Conservation (phyloP, 495 filamentous ascomycete genomes). For the Penicillium bialowiezense region DNA sequence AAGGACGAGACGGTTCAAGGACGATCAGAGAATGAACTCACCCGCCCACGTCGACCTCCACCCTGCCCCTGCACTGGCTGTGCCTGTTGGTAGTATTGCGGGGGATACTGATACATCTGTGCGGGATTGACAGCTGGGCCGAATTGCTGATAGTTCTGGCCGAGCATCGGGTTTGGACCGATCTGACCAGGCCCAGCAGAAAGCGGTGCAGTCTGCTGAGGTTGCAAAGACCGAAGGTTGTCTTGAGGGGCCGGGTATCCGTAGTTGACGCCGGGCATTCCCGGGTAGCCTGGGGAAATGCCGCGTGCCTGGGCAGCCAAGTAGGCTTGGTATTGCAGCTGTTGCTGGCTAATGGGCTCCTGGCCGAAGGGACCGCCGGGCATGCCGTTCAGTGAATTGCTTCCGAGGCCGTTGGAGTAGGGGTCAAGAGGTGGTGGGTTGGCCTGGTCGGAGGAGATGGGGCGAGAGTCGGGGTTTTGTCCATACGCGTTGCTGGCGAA, state of each 20-base stretch:
- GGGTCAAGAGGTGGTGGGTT: conserved; percentile 39
- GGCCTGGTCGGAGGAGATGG: conserved; percentile 41
- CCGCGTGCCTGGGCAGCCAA: conserved; percentile 42
- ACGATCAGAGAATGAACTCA: conserved; percentile 26
- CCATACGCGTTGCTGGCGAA: conserved; percentile 35
- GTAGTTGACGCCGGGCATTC: conserved; percentile 33
- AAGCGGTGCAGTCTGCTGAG: conserved; percentile 32
- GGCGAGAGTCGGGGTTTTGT: conserved; percentile 38
- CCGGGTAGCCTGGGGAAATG: conserved; percentile 42
- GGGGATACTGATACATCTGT: conserved; percentile 53
- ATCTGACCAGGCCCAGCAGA: conserved; percentile 37
- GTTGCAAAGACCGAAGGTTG: conserved; percentile 39
- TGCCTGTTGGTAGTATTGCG: conserved; percentile 48
- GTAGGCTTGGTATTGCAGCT: conserved; percentile 47
- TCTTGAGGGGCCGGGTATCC: conserved; percentile 44
- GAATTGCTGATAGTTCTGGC: conserved; percentile 48
- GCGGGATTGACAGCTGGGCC: conserved; percentile 45
- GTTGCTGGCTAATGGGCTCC: conserved; percentile 42
- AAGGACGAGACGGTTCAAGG: background rate
- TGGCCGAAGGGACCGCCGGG: conserved; percentile 34
- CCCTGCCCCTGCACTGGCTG: conserved; percentile 44
- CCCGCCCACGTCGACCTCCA: conserved; percentile 51
- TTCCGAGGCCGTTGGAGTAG: conserved; percentile 37
- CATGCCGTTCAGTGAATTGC: conserved; percentile 24
- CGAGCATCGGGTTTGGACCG: conserved; percentile 40